These are phyloP conservation scores for Wolfiporia cocos DNA, from an alignment of 1,284 basidiomycete species.

Conservation along the genomic window DNA sequence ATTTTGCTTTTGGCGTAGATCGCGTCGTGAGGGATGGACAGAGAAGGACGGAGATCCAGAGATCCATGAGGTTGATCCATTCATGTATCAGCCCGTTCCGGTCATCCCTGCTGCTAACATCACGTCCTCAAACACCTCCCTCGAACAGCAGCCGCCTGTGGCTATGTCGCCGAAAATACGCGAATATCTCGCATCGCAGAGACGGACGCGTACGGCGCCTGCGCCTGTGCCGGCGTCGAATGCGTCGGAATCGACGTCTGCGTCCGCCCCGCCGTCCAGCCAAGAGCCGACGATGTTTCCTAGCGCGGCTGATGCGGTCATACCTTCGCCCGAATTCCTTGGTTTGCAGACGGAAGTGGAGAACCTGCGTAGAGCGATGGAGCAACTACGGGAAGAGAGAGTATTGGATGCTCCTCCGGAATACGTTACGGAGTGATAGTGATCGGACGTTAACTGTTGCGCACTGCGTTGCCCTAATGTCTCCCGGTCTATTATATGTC, in stretches of 20 bases:
- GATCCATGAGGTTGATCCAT: too few relatives aligned
- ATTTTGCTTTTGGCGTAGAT: constrained; percentile 8
- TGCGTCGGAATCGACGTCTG: constrained; percentile 2
- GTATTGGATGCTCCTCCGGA: too few relatives aligned
- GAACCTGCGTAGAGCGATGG: constrained; percentile 21
- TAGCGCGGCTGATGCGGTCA: background rate
- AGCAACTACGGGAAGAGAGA: constrained; percentile 19
- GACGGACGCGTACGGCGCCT: background rate
- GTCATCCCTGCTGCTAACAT: too few relatives aligned
- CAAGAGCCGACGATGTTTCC: constrained; percentile 14
- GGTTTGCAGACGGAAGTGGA: constrained; percentile 21
- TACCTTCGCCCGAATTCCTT: constrained; percentile 17
- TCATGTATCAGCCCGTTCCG: too few relatives aligned
- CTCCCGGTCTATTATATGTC: too few relatives aligned
- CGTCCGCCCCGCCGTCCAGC: constrained; percentile 12
- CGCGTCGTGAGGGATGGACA: background rate
- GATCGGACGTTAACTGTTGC: too few relatives aligned
- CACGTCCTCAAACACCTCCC: background rate
- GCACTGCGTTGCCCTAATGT: too few relatives aligned
- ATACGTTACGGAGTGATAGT: too few relatives aligned
- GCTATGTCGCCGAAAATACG: constrained; percentile 13
- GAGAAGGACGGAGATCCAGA: background rate
- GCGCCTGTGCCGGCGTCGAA: constrained; percentile 1
- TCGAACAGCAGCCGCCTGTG: constrained; percentile 1
- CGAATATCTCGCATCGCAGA: constrained; percentile 6